Evolutionary conservation across 345 rosid species (phyloP), one percentile per base, ranked within the genome.

Genomic region (Ceriops decandra): DNA sequence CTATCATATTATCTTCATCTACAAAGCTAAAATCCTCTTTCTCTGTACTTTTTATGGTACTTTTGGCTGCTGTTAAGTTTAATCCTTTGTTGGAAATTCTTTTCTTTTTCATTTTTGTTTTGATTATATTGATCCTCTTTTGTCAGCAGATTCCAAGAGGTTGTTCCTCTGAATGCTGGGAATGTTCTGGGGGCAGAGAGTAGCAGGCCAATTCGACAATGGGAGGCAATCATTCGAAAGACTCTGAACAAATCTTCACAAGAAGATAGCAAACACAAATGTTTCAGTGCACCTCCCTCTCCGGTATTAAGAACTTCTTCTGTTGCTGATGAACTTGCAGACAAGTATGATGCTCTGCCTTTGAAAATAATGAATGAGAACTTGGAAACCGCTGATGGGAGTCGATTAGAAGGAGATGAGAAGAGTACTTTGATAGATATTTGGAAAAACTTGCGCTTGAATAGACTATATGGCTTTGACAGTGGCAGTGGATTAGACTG

Each of bases 131-230:
- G 49, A 11, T 26, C 16, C 42, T 13, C 58, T 68, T 68, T 69
- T 19, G 2, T 20, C 15, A 22, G n/a, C 76, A 95, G 99, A 67
- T 90, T 95, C 72, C 98, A 95, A 73, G 99, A 95, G 84, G 91
- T 95, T 21, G 99, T 95, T 68, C 98, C 99, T 42, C 59, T 95
- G 86, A 95, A 76, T 84, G 97, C 99, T 28, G 98, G 92, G 36
- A 95, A 95, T 61, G 95, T 95, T 24, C 79, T 95, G 6, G 99
- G 99, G 67, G 96, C 98, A 53, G 99, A 95, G 83, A 95, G 91
- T 61, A 74, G 62, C 74, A 81, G 87, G 68, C 99, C 98, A 11
- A 95, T 95, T 72, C 87, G 82, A 0, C 88, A 79, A 77, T 95
- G 99, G 99, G 99, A 95, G 79, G 86, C 90, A 35, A 78, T 88